Conservation (phyloP, 225 moss, liverwort and hornwort species). For the Sphagnum tenellum region DNA sequence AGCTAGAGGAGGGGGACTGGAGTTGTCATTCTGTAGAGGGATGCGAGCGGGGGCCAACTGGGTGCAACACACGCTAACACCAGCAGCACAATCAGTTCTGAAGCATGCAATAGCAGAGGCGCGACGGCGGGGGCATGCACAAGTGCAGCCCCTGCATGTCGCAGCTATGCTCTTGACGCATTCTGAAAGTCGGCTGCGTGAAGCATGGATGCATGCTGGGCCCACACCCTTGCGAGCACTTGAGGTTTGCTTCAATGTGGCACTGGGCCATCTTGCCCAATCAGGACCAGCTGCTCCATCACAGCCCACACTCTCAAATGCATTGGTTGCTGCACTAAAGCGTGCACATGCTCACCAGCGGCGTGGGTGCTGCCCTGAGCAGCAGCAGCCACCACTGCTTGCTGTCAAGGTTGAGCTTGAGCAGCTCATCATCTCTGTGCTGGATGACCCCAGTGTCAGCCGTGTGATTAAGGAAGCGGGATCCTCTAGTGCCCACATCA, state of each 20-base stretch:
- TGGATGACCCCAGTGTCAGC: slow-evolving; percentile 90
- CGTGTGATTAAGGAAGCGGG: slow-evolving; percentile 90
- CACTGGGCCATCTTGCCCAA: slow-evolving; percentile 67
- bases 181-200: slow-evolving; percentile 55
- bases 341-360: slow-evolving; percentile 92
- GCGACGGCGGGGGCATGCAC: slow-evolving; percentile 61
- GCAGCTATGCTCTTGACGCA: slow-evolving; percentile 71
- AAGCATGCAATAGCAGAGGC: slow-evolving; percentile 74
- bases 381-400: slow-evolving; percentile 86
- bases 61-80: slow-evolving; percentile 69
- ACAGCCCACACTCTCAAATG: slow-evolving; percentile 55
- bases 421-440: slow-evolving; percentile 84
- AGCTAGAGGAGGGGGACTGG: no score
- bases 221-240: slow-evolving; percentile 54
- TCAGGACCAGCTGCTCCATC: slow-evolving; percentile 32
- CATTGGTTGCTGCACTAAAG: slow-evolving; percentile 84
- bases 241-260: slow-evolving; percentile 89
- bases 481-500: slow-evolving; percentile 74
- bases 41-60: slow-evolving; percentile 69
- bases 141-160: slow-evolving; percentile 91
- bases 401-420: slow-evolving; percentile 94
- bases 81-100: slow-evolving; percentile 43
- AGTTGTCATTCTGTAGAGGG: slow-evolving; percentile 4
- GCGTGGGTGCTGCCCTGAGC: slow-evolving; percentile 72
- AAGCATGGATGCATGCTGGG: slow-evolving; percentile 75